These are phyloP conservation scores for Ambrosia hybrid DNA, from an alignment of 140 eudicot species.

Conservation along the genomic window DNA sequence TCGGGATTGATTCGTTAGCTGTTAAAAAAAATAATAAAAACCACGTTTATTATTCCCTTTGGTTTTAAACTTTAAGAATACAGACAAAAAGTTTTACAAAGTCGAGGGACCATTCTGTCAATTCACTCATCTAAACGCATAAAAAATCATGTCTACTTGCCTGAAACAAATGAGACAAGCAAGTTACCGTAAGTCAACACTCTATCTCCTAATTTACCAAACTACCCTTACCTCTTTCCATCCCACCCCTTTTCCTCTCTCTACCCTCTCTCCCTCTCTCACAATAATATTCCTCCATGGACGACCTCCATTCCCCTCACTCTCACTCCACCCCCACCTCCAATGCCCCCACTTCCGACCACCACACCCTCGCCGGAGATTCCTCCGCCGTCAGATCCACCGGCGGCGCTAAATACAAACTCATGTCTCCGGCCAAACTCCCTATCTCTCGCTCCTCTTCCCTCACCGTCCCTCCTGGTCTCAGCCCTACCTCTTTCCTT, in stretches of 20 bases:
- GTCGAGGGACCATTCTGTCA: background rate
- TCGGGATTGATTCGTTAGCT: too few relatives aligned
- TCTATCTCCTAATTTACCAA: slow-evolving; percentile 24
- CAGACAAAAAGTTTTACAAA: background rate
- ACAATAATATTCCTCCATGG: slow-evolving; percentile 37
- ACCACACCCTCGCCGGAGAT: slow-evolving; percentile 16
- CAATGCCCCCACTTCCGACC: slow-evolving; percentile 32
- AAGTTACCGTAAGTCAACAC: slow-evolving; percentile 39
- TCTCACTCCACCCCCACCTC: slow-evolving; percentile 34
- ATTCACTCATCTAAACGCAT: background rate
- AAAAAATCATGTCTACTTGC: slow-evolving; percentile 28
- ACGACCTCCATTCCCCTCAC: slow-evolving; percentile 43
- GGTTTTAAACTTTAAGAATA: background rate
- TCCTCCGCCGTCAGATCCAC: slow-evolving; percentile 26
- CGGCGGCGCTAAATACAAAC: slow-evolving; percentile 72
- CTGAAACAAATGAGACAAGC: slow-evolving; percentile 38
- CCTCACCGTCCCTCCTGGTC: slow-evolving; percentile 80
- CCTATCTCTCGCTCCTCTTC: slow-evolving; percentile 83
- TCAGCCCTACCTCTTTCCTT: slow-evolving; percentile 93
- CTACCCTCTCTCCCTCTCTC: slow-evolving; percentile 22
- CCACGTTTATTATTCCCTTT: background rate
- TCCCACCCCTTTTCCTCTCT: slow-evolving; percentile 3
- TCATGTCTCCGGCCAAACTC: slow-evolving; percentile 96
- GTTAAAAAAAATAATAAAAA: too few relatives aligned
- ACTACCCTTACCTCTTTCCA: slow-evolving; percentile 31